Conservation (phyloP, 345 rosid genomes). For the Carallia brachiata region DNA sequence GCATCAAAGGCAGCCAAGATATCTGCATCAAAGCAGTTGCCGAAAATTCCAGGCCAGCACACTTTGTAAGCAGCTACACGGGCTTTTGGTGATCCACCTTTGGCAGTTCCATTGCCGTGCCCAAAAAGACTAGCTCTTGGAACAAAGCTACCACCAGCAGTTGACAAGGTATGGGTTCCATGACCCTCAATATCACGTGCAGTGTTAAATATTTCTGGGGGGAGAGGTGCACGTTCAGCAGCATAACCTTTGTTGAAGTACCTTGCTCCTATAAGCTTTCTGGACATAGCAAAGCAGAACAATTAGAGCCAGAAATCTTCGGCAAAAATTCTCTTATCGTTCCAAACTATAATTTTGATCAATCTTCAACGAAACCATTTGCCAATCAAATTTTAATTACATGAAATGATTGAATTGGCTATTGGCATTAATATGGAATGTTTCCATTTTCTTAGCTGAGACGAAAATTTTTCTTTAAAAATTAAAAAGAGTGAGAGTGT, state of each 20-base stretch:
- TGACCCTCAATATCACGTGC: slow-evolving; percentile 32
- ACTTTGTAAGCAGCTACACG: slow-evolving; percentile 55
- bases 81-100: slow-evolving; percentile 59
- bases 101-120: slow-evolving; percentile 51
- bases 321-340: not conserved
- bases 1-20: slow-evolving; percentile 50
- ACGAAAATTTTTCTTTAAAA: not conserved
- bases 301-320: not conserved
- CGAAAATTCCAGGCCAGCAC: slow-evolving; percentile 36
- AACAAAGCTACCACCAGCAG: slow-evolving; percentile 26
- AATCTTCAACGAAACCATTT: no score
- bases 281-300: not conserved
- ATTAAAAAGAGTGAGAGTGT: not conserved
- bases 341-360: no score
- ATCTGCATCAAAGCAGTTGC: slow-evolving; percentile 44
- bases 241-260: slow-evolving; percentile 19
- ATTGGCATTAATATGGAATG: no score
- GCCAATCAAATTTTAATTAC: no score
- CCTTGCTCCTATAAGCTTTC: slow-evolving; percentile 29
- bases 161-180: slow-evolving; percentile 37
- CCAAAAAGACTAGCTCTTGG: slow-evolving; percentile 23
- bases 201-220: not conserved
- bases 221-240: not conserved
- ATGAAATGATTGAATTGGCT: no score
- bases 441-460: no score